Conservation (phyloP, 257 asterid species). For the Solanum habrochaites region DNA sequence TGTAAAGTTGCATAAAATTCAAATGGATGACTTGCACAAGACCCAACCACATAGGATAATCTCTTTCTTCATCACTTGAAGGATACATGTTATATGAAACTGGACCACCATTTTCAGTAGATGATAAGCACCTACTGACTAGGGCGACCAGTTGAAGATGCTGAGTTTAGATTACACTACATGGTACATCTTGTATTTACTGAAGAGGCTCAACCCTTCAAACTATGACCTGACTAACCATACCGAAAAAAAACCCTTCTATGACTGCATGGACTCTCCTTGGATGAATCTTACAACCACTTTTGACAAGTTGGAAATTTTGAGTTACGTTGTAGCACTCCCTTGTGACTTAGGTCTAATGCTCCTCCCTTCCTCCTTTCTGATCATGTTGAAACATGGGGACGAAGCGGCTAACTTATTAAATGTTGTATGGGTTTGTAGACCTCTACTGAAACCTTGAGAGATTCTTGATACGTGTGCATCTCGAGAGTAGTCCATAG, state of each 20-base stretch:
- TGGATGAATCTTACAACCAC: neutral
- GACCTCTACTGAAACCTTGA: neutral
- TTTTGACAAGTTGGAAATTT: neutral
- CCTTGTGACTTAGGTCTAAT: neutral
- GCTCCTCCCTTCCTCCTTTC: neutral
- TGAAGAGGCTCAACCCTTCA: neutral
- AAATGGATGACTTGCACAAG: no score
- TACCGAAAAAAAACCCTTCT: neutral
- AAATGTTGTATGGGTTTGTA: neutral
- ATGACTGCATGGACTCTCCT: neutral
- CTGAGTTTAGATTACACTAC: no score
- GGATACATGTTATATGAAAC: no score
- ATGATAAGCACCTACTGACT: no score
- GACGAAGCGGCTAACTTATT: neutral
- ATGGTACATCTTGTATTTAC: neutral
- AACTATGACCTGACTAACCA: neutral
- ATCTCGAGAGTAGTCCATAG: neutral
- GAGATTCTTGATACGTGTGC: neutral
- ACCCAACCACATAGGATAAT: no score
- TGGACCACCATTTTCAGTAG: no score
- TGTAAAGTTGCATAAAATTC: neutral
- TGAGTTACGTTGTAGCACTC: neutral
- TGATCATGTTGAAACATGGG: neutral
- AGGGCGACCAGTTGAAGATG: neutral
- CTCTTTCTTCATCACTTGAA: no score